phyloP scores from a whole-genome alignment of 2,329 filamentous ascomycete species.

The Pezicula carpinea region DNA sequence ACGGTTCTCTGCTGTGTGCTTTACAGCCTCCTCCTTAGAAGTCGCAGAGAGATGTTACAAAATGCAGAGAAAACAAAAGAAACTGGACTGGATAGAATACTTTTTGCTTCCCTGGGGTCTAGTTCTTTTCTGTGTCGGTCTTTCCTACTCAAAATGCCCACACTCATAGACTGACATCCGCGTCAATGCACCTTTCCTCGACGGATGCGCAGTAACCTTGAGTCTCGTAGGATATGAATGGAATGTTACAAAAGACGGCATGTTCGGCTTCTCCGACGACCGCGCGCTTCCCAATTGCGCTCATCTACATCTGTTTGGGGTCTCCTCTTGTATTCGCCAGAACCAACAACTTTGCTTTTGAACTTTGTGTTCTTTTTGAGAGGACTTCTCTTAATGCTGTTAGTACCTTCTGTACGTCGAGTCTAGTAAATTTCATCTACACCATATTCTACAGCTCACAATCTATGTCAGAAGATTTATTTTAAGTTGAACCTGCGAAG shows the following conservation, averaged over 20 bases:
- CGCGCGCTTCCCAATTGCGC: constrained; percentile 34
- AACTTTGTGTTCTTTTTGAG: constrained; percentile 25
- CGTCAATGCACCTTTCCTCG: constrained; percentile 31
- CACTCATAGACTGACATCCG: constrained; percentile 34
- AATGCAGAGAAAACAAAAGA: constrained; percentile 29
- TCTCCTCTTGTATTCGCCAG: constrained; percentile 34
- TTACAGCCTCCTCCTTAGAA: constrained; percentile 30
- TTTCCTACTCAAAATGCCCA: constrained; percentile 35
- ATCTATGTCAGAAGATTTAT: too few relatives aligned
- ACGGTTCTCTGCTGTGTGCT: constrained; percentile 23
- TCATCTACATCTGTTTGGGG: constrained; percentile 33
- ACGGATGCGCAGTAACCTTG: constrained; percentile 24
- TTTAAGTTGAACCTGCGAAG: too few relatives aligned
- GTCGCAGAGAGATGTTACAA: constrained; percentile 24
- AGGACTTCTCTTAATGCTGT: too few relatives aligned
- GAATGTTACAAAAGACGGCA: constrained; percentile 32
- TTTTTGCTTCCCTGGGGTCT: constrained; percentile 30
- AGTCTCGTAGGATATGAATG: constrained; percentile 31
- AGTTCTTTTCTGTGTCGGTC: constrained; percentile 34
- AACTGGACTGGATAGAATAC: constrained; percentile 37
- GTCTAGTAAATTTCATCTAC: too few relatives aligned
- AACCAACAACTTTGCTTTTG: constrained; percentile 39
- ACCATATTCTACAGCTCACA: too few relatives aligned
- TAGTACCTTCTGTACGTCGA: too few relatives aligned
- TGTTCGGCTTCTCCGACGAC: constrained; percentile 33